These are phyloP conservation scores for Spergularia azorica DNA, from an alignment of 179 eudicot species.

Conservation along the genomic window DNA sequence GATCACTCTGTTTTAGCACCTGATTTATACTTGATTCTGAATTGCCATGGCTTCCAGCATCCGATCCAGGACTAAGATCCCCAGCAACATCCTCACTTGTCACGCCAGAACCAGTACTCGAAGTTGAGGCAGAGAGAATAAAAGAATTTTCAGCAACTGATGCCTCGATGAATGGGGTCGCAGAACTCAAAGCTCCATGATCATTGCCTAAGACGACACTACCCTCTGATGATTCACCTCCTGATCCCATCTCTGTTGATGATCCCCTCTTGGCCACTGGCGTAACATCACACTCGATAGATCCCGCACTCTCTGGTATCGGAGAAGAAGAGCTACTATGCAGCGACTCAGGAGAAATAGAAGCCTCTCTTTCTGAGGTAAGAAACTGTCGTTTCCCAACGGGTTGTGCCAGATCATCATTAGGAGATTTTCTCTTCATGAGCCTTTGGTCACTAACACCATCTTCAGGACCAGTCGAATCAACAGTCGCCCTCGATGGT, in stretches of 20 bases:
- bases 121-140: constrained; percentile 22
- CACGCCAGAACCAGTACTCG: constrained; percentile 32
- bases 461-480: constrained; percentile 27
- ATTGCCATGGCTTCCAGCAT: constrained; percentile 16
- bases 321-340: constrained; percentile 27
- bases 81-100: constrained; percentile 25
- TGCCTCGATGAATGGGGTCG: constrained; percentile 11
- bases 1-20: constrained; percentile 25
- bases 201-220: not conserved
- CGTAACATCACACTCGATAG: constrained; percentile 20
- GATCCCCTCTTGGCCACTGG: constrained; percentile 19
- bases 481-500: constrained; percentile 36
- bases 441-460: constrained; percentile 32
- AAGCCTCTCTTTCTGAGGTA: constrained; percentile 37
- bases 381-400: constrained; percentile 36
- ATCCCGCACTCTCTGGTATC: constrained; percentile 24
- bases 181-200: not conserved
- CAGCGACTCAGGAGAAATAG: constrained; percentile 48
- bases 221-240: constrained; percentile 4
- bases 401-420: constrained; percentile 27
- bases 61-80: constrained; percentile 29
- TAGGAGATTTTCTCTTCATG: constrained; percentile 43
- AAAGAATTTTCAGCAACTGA: constrained; percentile 23
- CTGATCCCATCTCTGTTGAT: not conserved
- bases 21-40: constrained; percentile 37